Evolutionary conservation across 441 rosid genomes (phyloP), one percentile per base, ranked within the genome.

Genomic region (Pelargonium australe): DNA sequence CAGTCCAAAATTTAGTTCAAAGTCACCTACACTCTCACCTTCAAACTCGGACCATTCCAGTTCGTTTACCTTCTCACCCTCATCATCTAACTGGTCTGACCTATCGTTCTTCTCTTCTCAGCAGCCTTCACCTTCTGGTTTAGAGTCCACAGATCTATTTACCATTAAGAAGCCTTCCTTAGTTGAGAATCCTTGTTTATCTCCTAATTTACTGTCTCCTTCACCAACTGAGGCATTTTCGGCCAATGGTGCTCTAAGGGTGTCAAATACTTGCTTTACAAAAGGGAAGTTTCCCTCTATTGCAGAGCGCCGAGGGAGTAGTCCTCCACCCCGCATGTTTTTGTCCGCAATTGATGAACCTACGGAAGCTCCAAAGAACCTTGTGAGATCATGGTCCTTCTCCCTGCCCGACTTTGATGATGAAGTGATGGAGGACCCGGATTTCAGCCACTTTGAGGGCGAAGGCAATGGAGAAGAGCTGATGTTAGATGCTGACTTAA

Each of bases 41-140:
- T 85, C 93, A 67, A 81, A 85, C 49, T 86, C 91, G 20, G 91
- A 85, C 71, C 82, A 85, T 79, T 82, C 89, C n/a, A 88, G 89
- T 75, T 86, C 87, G 25, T 85, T 86, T 72, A 76, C 83, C 70
- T 88, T 88, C 70, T 88, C 94, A 55, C 94, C 94, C 16, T 82
- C 91, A 8, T 86, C 91, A 37, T 83, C 91, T 61, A 88, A 85
- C 69, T 86, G 89, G 91, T 86, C 90, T 57, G 93, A 88, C 82
- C 75, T 82, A 34, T 81, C 88, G 31, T 82, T 74, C 78, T 76
- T 80, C 67, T 84, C 89, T 69, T 86, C 90, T 66, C 85, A 71
- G 80, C 94, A 81, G 75, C 86, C 91, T 80, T 86, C 89, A 65
- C 94, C 94, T 44, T 85, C 94, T 66, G 76, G 80, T 66, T 34